These are phyloP conservation scores for Clarireedia homoeocarpa DNA, from an alignment of 2,329 filamentous ascomycete species.

Conservation along the genomic window DNA sequence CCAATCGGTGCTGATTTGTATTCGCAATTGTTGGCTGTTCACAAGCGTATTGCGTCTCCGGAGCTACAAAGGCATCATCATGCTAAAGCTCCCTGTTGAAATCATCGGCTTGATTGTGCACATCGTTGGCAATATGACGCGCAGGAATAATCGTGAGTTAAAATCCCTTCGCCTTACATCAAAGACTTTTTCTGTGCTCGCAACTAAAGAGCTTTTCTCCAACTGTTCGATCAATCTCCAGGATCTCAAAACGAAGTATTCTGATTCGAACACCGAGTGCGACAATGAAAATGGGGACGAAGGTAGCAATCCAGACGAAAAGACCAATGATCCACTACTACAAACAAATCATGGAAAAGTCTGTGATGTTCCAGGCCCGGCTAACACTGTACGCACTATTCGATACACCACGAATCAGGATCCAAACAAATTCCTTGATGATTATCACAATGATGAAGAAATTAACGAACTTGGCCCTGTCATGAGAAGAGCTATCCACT, in stretches of 20 bases:
- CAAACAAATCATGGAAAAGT: not conserved
- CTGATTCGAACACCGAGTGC: not conserved
- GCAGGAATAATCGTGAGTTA: not conserved
- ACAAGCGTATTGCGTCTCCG: too few relatives aligned
- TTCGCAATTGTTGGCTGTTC: too few relatives aligned
- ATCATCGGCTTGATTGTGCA: not conserved
- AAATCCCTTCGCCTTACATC: not conserved
- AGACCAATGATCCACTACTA: not conserved
- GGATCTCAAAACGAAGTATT: not conserved
- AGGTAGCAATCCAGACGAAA: not conserved
- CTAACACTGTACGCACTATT: not conserved
- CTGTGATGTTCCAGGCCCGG: not conserved
- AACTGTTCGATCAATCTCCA: not conserved
- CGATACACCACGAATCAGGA: not conserved
- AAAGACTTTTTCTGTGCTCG: not conserved
- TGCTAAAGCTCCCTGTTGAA: not conserved
- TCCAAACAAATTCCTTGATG: not conserved
- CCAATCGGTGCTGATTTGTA: too few relatives aligned
- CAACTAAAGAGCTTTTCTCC: not conserved
- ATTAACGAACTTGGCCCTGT: not conserved
- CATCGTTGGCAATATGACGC: not conserved
- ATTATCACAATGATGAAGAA: constrained; percentile 1
- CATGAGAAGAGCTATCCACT: not conserved
- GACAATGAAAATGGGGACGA: not conserved
- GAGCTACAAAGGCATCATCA: not conserved